Evolutionary conservation across 2,329 filamentous ascomycete genomes (phyloP).

Genomic region (Pseudonectria foliicola): DNA sequence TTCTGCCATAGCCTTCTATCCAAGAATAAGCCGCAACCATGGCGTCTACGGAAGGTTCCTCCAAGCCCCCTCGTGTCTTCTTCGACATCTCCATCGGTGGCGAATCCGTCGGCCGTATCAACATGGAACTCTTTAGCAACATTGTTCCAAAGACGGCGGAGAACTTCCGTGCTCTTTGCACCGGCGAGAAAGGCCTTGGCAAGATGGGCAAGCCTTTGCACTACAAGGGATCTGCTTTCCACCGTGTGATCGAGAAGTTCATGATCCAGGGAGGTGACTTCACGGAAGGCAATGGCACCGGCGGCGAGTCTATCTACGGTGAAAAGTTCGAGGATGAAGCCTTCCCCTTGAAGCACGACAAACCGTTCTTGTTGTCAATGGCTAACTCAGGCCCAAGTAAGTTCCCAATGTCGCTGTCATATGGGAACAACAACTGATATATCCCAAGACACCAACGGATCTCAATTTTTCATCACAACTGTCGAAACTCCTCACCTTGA

Average conservation of each 20-base stretch:
- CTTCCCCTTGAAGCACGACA: slow-evolving; percentile 85
- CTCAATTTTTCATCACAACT: slow-evolving; percentile 97
- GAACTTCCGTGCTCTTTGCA: slow-evolving; percentile 92
- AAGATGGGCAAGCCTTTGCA: slow-evolving; percentile 77
- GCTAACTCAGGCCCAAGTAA: slow-evolving; percentile 88
- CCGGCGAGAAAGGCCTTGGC: slow-evolving; percentile 83
- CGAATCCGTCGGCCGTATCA: slow-evolving; percentile 66
- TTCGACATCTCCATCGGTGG: slow-evolving; percentile 86
- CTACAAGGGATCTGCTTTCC: slow-evolving; percentile 90
- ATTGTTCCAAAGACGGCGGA: slow-evolving; percentile 92
- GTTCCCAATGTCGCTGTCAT: slow-evolving; percentile 20
- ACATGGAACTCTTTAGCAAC: slow-evolving; percentile 71
- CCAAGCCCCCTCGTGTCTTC: slow-evolving; percentile 72
- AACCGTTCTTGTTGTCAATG: slow-evolving; percentile 93
- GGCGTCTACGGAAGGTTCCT: slow-evolving; percentile 33
- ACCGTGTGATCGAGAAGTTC: slow-evolving; percentile 96
- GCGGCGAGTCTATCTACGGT: slow-evolving; percentile 95
- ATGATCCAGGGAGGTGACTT: slow-evolving; percentile 97
- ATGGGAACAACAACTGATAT: slow-evolving; percentile 5
- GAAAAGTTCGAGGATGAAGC: slow-evolving; percentile 97
- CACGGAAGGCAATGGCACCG: slow-evolving; percentile 87
- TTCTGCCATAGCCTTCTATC: neutral
- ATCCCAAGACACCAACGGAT: slow-evolving; percentile 75
- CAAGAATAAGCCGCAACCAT: slow-evolving; percentile 23
- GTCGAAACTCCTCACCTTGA: slow-evolving; percentile 92